These are phyloP conservation scores for Alloteropsis semialata DNA, from an alignment of 176 grass and related monocot species.

Conservation along the genomic window DNA sequence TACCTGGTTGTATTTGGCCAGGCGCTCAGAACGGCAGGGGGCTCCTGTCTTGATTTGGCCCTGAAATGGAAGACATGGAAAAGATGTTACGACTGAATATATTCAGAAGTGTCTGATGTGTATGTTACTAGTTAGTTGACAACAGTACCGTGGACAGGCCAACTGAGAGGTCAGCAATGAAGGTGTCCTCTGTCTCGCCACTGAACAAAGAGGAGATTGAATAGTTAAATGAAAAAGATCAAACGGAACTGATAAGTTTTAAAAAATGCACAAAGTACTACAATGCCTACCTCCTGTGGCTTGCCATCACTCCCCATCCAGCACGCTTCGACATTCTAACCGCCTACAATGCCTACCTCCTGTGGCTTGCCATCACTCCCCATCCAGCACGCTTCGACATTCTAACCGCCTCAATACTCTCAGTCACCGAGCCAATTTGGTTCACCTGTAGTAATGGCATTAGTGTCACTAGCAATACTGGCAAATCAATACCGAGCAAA, in stretches of 20 bases:
- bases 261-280: neutral
- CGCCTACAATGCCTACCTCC: slow-evolving; percentile 89
- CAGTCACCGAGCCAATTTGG: slow-evolving; percentile 90
- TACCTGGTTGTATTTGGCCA: slow-evolving; percentile 98
- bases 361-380: slow-evolving; percentile 94
- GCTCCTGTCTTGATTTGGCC: slow-evolving; percentile 98
- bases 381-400: slow-evolving; percentile 91
- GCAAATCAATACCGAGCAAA: neutral
- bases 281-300: slow-evolving; percentile 71
- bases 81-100: neutral
- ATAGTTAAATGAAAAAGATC: neutral
- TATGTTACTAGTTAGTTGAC: neutral
- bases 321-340: slow-evolving; percentile 89
- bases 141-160: slow-evolving; percentile 71
- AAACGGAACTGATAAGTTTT: neutral
- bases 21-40: slow-evolving; percentile 91
- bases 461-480: neutral
- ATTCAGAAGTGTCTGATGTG: neutral
- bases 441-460: slow-evolving; percentile 54
- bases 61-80: slow-evolving; percentile 34
- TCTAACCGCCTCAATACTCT: slow-evolving; percentile 92
- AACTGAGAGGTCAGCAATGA: slow-evolving; percentile 90
- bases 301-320: slow-evolving; percentile 92
- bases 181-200: slow-evolving; percentile 98
- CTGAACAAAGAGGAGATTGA: slow-evolving; percentile 29